Evolutionary conservation across 768 basidiomycete genomes (phyloP).

Genomic region (Pisolithus orientalis): DNA sequence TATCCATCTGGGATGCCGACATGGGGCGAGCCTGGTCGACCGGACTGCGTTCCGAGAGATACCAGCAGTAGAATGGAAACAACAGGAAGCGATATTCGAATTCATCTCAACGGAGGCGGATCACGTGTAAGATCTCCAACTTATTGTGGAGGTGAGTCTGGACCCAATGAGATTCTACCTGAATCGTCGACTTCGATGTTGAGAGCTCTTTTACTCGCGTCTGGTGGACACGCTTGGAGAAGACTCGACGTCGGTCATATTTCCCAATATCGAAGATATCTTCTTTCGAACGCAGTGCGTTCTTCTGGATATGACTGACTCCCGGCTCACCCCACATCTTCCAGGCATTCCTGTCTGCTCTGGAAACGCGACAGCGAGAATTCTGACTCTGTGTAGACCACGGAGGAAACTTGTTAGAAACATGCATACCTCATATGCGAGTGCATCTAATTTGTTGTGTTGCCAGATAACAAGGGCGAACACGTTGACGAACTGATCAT

Average conservation of each 20-base stretch:
- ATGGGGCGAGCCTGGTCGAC: too few species aligned
- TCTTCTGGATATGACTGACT: too few species aligned
- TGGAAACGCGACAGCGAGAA: too few species aligned
- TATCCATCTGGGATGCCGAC: too few species aligned
- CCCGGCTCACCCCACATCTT: not conserved
- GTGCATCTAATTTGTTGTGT: constrained; percentile 62
- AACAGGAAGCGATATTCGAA: constrained; percentile 97
- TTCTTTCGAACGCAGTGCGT: too few species aligned
- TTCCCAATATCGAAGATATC: constrained; percentile 92
- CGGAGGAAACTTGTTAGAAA: too few species aligned
- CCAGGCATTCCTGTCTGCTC: constrained; percentile 75
- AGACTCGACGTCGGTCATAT: constrained; percentile 76
- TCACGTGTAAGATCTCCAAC: constrained; percentile 87
- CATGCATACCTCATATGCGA: constrained; percentile 67
- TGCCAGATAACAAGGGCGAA: not conserved
- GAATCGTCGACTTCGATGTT: not conserved
- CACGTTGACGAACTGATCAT: not conserved
- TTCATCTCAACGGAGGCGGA: constrained; percentile 85
- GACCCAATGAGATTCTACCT: not conserved
- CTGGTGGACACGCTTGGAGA: constrained; percentile 65
- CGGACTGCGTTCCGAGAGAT: too few species aligned
- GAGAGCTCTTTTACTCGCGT: constrained; percentile 78
- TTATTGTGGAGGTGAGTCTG: constrained; percentile 73
- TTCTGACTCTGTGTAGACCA: too few species aligned
- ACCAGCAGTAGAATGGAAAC: too few species aligned